Percentiles rank a stretch among this genome's conserved stretches.
Evolutionary conservation across 1,284 basidiomycete genomes (phyloP).

Genomic region (Papiliotrema nemorosa): DNA sequence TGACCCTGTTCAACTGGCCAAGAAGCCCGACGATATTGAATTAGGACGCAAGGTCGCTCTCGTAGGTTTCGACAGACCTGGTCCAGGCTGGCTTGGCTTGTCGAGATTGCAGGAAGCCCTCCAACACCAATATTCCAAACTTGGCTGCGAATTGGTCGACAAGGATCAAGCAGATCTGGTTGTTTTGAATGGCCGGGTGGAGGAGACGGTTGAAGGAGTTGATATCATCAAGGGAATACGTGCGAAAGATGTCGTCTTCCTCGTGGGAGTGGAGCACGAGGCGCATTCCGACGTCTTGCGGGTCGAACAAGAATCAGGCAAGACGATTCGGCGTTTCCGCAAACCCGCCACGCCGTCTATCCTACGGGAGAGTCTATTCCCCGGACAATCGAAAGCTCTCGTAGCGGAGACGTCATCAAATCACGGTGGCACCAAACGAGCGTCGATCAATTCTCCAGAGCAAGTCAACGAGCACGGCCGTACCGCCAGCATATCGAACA

Average conservation of each 20-base stretch:
- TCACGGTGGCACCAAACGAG: neutral
- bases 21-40: slow-evolving; percentile 11
- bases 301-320: slow-evolving; percentile 7
- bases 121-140: slow-evolving; percentile 26
- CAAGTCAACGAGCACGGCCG: slow-evolving; percentile 12
- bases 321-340: slow-evolving; percentile 25
- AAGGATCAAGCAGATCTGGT: slow-evolving; percentile 35
- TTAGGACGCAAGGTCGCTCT: slow-evolving; percentile 25
- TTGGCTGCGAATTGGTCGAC: slow-evolving; percentile 30
- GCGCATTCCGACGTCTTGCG: slow-evolving; percentile 13
- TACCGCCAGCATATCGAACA: neutral
- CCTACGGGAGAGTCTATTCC: slow-evolving; percentile 31
- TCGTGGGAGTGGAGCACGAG: slow-evolving; percentile 24
- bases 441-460: slow-evolving; percentile 12
- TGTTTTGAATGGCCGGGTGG: slow-evolving; percentile 28
- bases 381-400: slow-evolving; percentile 14
- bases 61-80: slow-evolving; percentile 26
- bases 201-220: slow-evolving; percentile 15
- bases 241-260: slow-evolving; percentile 32
- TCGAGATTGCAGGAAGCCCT: slow-evolving; percentile 22
- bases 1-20: slow-evolving; percentile 14
- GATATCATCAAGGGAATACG: slow-evolving; percentile 12
- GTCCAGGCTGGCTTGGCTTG: slow-evolving; percentile 7
- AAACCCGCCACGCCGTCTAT: slow-evolving; percentile 39
- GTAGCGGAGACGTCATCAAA: slow-evolving; percentile 1